Percentiles rank a stretch among this genome's conserved stretches.
These are phyloP conservation scores for Populus alba DNA, from an alignment of 345 rosid species.

Conservation along the genomic window DNA sequence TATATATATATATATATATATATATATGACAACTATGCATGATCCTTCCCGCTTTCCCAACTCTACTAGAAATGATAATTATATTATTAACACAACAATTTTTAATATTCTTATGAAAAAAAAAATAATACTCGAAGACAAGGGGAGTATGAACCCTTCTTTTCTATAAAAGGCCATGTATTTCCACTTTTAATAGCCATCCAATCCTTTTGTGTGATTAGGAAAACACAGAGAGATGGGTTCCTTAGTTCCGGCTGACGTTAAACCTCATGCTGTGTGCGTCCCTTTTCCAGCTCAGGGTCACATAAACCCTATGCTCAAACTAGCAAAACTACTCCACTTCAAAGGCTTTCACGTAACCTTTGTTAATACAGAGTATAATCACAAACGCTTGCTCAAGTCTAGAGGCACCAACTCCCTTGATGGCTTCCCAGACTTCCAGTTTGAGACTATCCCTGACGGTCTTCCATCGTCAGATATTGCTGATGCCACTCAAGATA, in stretches of 20 bases:
- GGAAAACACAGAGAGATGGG: background rate
- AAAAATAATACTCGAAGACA: no score
- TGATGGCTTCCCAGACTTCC: constrained; percentile 23
- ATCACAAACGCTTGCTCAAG: constrained; percentile 27
- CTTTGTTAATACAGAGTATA: constrained; percentile 51
- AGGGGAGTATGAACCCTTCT: no score
- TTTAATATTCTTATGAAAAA: no score
- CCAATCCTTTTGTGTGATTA: background rate
- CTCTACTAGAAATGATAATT: no score
- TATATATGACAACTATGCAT: no score
- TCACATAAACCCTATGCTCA: constrained; percentile 51
- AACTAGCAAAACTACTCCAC: constrained; percentile 50
- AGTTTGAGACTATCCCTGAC: constrained; percentile 31
- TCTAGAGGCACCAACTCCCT: constrained; percentile 22
- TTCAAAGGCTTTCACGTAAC: constrained; percentile 45
- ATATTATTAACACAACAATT: no score
- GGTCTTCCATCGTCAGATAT: constrained; percentile 28
- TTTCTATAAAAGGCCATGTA: no score
- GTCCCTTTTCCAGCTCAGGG: constrained; percentile 55
- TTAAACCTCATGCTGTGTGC: constrained; percentile 51
- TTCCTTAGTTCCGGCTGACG: background rate
- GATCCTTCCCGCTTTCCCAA: no score
- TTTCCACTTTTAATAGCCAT: background rate
- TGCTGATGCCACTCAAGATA: constrained; percentile 23
- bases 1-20: no score